These are phyloP conservation scores for Aquilaria sinensis DNA, from an alignment of 345 rosid genomes.

Conservation along the genomic window DNA sequence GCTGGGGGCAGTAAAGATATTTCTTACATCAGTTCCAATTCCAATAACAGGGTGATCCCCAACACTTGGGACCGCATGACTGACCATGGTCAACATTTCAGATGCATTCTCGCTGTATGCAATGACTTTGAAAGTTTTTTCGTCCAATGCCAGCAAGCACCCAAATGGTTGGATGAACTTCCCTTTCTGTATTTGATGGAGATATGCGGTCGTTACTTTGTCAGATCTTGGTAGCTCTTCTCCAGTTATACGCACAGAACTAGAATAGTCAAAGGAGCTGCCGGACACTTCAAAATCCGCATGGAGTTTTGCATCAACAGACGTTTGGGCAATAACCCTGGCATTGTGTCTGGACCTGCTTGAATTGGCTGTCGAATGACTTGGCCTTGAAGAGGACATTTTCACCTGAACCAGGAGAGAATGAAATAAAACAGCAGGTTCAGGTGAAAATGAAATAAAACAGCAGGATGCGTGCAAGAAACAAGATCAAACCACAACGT, in stretches of 20 bases:
- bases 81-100: constrained; percentile 83
- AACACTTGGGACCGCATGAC: constrained; percentile 90
- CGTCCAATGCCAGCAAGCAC: constrained; percentile 89
- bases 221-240: constrained; percentile 63
- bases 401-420: constrained; percentile 12
- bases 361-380: constrained; percentile 62
- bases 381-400: constrained; percentile 86
- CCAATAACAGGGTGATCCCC: constrained; percentile 79
- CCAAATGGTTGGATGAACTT: constrained; percentile 95
- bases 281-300: constrained; percentile 90
- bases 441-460: no score
- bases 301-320: constrained; percentile 87
- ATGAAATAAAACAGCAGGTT: no score
- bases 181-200: constrained; percentile 94
- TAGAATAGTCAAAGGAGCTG: constrained; percentile 83
- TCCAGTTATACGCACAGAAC: constrained; percentile 59
- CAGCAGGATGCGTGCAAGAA: no score
- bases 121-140: constrained; percentile 75
- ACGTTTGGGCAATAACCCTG: constrained; percentile 85
- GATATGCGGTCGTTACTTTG: constrained; percentile 83
- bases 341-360: constrained; percentile 76
- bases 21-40: constrained; percentile 67
- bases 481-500: no score
- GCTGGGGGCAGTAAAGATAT: constrained; percentile 80
- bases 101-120: constrained; percentile 95